These are phyloP conservation scores for Nemania sp. DNA, from an alignment of 2,329 filamentous ascomycete genomes.

Conservation along the genomic window DNA sequence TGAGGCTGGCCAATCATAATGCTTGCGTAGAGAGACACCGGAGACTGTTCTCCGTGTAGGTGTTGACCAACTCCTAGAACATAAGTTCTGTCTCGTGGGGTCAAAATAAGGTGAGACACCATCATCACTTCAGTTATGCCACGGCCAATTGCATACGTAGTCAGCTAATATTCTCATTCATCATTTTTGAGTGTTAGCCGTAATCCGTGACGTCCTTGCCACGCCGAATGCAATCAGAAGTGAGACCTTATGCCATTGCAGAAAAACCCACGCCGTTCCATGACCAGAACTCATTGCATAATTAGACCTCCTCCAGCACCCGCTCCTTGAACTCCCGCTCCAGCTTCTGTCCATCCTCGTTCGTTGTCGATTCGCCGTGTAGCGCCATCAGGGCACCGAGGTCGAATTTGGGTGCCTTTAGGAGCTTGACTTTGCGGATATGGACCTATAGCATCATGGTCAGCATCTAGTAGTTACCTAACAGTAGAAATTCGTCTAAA, in stretches of 20 bases:
- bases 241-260: constrained; percentile 51
- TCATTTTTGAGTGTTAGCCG: constrained; percentile 40
- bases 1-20: neutral
- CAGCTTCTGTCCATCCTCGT: constrained; percentile 97
- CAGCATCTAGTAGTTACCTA: constrained; percentile 37
- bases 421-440: constrained; percentile 99
- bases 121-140: constrained; percentile 22
- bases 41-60: neutral
- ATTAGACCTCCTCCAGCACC: constrained; percentile 92
- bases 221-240: constrained; percentile 54
- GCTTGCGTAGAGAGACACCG: neutral
- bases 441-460: constrained; percentile 71
- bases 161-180: constrained; percentile 45
- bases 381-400: constrained; percentile 93
- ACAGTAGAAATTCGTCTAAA: neutral
- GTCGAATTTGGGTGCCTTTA: constrained; percentile 99
- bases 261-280: constrained; percentile 52
- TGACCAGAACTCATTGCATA: constrained; percentile 43
- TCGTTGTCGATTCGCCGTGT: constrained; percentile 94
- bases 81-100: neutral
- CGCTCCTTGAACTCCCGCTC: constrained; percentile 99
- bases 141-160: constrained; percentile 28
- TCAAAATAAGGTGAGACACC: neutral
- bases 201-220: constrained; percentile 47
- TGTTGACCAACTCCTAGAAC: neutral